These are phyloP conservation scores for Yamadazyma mexicana DNA, from an alignment of 1,139 yeast species.

Conservation along the genomic window DNA sequence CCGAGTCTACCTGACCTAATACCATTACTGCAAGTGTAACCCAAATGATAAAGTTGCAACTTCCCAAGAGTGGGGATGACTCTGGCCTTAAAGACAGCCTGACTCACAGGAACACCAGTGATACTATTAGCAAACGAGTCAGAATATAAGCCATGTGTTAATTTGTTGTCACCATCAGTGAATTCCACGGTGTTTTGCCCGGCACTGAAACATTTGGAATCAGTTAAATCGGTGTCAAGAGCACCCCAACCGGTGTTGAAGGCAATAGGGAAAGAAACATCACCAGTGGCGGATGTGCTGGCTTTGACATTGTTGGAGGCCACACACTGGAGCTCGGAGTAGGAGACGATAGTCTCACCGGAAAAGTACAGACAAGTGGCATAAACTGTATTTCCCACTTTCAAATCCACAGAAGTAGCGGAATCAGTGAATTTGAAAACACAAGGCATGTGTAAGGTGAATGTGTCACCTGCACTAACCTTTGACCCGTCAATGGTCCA, in stretches of 20 bases:
- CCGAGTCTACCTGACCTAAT: slow-evolving; percentile 26
- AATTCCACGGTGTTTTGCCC: slow-evolving; percentile 30
- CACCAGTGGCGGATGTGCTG: slow-evolving; percentile 20
- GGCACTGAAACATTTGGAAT: slow-evolving; percentile 19
- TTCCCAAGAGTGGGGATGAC: slow-evolving; percentile 18
- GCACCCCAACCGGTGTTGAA: slow-evolving; percentile 29
- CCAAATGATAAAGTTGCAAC: slow-evolving; percentile 19
- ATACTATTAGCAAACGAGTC: not conserved
- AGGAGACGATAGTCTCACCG: slow-evolving; percentile 25
- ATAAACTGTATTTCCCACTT: slow-evolving; percentile 17
- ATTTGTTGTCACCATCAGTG: slow-evolving; percentile 25
- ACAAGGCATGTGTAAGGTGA: slow-evolving; percentile 29
- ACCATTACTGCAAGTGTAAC: slow-evolving; percentile 25
- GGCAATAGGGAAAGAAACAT: slow-evolving; percentile 25
- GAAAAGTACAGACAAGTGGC: slow-evolving; percentile 27
- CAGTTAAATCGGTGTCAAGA: slow-evolving; percentile 18
- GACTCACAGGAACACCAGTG: not conserved
- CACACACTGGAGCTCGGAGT: slow-evolving; percentile 26
- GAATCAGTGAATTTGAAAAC: slow-evolving; percentile 30
- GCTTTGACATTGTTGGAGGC: slow-evolving; percentile 16
- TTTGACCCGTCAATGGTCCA: slow-evolving; percentile 26
- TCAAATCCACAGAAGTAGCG: slow-evolving; percentile 16
- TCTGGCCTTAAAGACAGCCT: slow-evolving; percentile 8
- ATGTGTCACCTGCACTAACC: slow-evolving; percentile 30
- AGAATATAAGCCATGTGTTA: slow-evolving; percentile 17